Percentiles rank a stretch among this genome's conserved stretches.
These are phyloP conservation scores for Cyclotella baltica DNA, from an alignment of 108 stramenopile species.

Conservation along the genomic window DNA sequence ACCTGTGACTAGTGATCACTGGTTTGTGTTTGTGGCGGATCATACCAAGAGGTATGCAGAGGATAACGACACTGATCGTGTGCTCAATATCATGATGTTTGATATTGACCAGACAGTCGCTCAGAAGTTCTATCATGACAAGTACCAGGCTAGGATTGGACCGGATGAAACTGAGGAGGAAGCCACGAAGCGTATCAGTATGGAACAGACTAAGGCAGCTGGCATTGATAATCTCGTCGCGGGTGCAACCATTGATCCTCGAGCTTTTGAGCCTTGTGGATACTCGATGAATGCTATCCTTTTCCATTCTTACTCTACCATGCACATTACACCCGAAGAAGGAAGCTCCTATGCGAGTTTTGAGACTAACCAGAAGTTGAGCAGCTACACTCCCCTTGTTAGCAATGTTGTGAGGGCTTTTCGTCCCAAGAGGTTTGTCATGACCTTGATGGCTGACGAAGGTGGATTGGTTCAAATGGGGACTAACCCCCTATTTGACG, in stretches of 20 bases:
- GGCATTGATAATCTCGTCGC: conserved; percentile 94
- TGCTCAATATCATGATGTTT: conserved; percentile 99
- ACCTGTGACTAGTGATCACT: conserved; percentile 98
- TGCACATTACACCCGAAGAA: conserved; percentile 99
- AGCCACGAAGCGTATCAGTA: conserved; percentile 78
- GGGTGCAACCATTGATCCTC: conserved; percentile 92
- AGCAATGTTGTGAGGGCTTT: conserved; percentile 97
- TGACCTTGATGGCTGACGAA: conserved; percentile 99
- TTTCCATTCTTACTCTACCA: conserved; percentile 97
- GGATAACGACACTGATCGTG: conserved; percentile 93
- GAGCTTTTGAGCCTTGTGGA: conserved; percentile 98
- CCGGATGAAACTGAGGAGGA: conserved; percentile 81
- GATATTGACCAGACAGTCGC: conserved; percentile 95
- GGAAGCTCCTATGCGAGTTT: conserved; percentile 97
- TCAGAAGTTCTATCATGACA: conserved; percentile 85
- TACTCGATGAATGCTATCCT: conserved; percentile 98
- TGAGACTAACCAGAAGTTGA: conserved; percentile 97
- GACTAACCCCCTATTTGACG: conserved; percentile 76
- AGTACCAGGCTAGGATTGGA: conserved; percentile 68
- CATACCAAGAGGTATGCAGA: conserved; percentile 84
- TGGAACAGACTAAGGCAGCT: conserved; percentile 75
- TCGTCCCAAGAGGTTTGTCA: conserved; percentile 95
- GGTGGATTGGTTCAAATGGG: conserved; percentile 89
- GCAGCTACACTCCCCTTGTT: conserved; percentile 88
- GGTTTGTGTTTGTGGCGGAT: conserved; percentile 99